Base-by-base conservation (phyloP, 176 grass and related monocot genomes). In the Eleusine indica region DNA sequence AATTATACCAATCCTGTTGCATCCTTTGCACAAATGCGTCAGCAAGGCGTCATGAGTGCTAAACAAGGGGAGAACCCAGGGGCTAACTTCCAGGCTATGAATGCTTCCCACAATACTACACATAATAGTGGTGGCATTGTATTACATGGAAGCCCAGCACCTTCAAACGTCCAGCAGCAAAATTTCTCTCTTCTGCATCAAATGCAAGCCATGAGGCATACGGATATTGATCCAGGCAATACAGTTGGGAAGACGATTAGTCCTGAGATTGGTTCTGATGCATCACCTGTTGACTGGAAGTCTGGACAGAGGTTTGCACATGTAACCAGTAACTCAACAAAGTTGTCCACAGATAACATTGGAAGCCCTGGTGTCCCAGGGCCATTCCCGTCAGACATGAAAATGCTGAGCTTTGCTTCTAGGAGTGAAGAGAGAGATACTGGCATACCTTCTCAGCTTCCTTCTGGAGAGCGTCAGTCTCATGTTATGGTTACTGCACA, bases 181-280 rank as follows among this genome's bases (percentile, higher is more conserved):
- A 94, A 84, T 84, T 99, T 91, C 75, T 89, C 93, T 56, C 72
- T 96, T 44, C 56, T 94, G 49, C 91, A 92, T 87, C 96, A 99
- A 86, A 91, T 99, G 81, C 89, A 94, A 82, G 62, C 89, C 66
- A 87, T 94, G 89, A 88, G 89, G 41, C 89, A 83, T 63, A 82
- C 76, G 3, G 88, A 96, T 82, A 53, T 80, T 70, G 89, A 91
- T 94, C 74, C 89, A 87, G 86, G 81, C 37, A 92, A 84, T 80
- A 76, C 75, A 52, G 9, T 71, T 87, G 93, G 83, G 58, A 99
- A 96, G 70, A 75, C 62, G 49, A 70, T 82, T 58, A 98, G 86
- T 88, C 76, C 83, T 87, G 89, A 93, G 38, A 66, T 84, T 54
- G 78, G 78, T 91, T 82, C 91, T 64, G 89, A 92, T 66, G 81